phyloP scores from a whole-genome alignment of 208 protist species.

The Strigomonas culicis region DNA sequence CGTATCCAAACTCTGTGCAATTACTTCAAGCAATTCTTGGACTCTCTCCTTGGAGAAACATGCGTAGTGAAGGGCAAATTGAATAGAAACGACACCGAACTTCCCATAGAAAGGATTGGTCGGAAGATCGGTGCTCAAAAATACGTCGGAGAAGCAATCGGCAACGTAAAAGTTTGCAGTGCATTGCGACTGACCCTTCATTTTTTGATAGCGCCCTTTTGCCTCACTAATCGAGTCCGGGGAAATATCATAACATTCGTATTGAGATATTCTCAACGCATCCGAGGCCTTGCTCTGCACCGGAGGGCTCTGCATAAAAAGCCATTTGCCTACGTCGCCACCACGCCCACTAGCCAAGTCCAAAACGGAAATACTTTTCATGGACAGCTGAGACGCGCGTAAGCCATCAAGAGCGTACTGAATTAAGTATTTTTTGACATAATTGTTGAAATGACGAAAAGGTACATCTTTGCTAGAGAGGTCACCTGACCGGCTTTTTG shows the following conservation, averaged over 20 bases:
- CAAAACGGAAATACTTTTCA: constrained; percentile 32
- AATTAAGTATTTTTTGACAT: constrained; percentile 82
- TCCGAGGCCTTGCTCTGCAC: background rate
- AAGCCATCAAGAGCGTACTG: constrained; percentile 62
- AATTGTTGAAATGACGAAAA: constrained; percentile 88
- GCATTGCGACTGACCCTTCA: constrained; percentile 19
- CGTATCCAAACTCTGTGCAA: constrained; percentile 37
- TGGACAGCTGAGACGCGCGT: background rate
- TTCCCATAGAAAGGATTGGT: constrained; percentile 31
- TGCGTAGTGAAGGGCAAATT: constrained; percentile 90
- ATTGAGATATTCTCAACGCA: constrained; percentile 18
- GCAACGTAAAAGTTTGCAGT: constrained; percentile 57
- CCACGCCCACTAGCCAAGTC: constrained; percentile 81
- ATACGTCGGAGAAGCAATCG: constrained; percentile 69
- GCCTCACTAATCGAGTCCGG: constrained; percentile 69
- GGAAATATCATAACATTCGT: constrained; percentile 79
- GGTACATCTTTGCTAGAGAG: constrained; percentile 55
- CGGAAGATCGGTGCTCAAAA: constrained; percentile 38
- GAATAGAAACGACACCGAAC: constrained; percentile 72
- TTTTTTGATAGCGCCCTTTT: constrained; percentile 37
- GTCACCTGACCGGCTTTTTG: constrained; percentile 46
- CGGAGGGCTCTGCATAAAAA: constrained; percentile 60
- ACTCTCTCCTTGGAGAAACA: constrained; percentile 47
- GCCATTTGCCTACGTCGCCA: constrained; percentile 89
- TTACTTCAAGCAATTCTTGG: constrained; percentile 31